Base-by-base conservation (phyloP, 352 stramenopile species). In the Pythium periplocum region DNA sequence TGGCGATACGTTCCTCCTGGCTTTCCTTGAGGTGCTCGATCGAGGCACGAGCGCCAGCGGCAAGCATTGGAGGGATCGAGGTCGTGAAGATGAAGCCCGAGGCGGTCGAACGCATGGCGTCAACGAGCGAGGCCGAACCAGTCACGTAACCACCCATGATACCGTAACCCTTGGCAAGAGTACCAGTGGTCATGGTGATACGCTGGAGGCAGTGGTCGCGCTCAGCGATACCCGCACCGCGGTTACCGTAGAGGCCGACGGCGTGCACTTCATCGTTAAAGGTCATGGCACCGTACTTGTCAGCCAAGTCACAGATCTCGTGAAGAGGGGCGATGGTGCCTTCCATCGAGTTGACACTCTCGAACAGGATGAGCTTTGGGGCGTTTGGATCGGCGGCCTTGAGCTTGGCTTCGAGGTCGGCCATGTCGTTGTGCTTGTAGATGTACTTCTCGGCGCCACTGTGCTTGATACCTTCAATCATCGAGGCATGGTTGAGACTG, bases 121-220 rank as follows among this genome's bases (percentile, higher is more conserved):
- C 87, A 6, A 93, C 69, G 1, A 96, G 62, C 35, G 83, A 68
- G 3, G 87, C 83, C 33, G 85, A 93, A 26, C 85, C 86, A 12
- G 87, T 83, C 12, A 96, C 73, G 73, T 96, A 96, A n/a, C 87
- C 87, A 34, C 87, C 87, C 83, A 96, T 93, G 59, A 96, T 92
- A 42, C 87, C 87, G 53, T 79, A 96, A 12, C 86, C 87, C 80
- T 96, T 96, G 43, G 86, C 87, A 4, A 96, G 68, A 9, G 87
- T 96, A 38, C 86, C 87, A 0, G 86, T 96, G 40, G 94, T 87
- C 83, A 96, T 96, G 4, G 85, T 93, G 46, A 96, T 86, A 30
- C 84, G 75, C 43, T 95, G 70, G 11, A 93, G 59, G 61, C 82
- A 88, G 69, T 93, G 74, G 68, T 96, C 86, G 17, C 86, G 78